Base-by-base conservation (phyloP, 2,329 filamentous ascomycete species). In the Alternaria alternata region DNA sequence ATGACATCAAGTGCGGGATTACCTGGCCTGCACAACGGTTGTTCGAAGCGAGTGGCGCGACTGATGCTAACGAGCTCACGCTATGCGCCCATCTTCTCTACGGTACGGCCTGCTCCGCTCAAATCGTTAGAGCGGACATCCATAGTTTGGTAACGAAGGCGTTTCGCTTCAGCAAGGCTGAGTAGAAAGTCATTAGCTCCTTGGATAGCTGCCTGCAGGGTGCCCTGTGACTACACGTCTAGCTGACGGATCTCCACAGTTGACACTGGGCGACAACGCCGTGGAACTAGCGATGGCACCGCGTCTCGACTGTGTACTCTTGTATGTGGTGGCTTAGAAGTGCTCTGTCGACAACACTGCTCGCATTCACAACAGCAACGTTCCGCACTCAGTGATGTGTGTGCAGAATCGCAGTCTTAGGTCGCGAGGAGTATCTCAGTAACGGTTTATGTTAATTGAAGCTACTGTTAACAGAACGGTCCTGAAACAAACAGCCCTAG, bases 211-310 rank as follows among this genome's bases (percentile, higher is more conserved):
- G 59, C 43, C 51, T 51, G 51, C 51, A 44, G 48, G 41, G 55
- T 52, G 48, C 46, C 51, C 20, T 41, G 55, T 43, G 57, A 55
- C 56, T 64, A 52, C 34, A 64, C 34, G 59, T 56, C 56, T 57
- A 48, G 64, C 61, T 65, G 55, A 62, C 60, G 62, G 60, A 70
- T 71, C 57, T 62, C 54, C 55, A 63, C 54, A 48, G 53, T 65
- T 43, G 58, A 57, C 60, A 65, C 56, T 65, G 66, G 63, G 63
- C 51, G 49, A 57, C 66, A 61, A 66, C 61, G 55, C 59, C 66
- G 63, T 64, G 64, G 54, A 65, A 63, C 65, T 51, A 65, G 62
- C 72, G 70, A 70, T 75, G 69, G 69, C 69, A 71, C 73, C 73
- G 72, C 69, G 67, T 68, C 60, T 68, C 61, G 67, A 66, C 63